Percentiles rank a stretch among this genome's conserved stretches.
Conservation (phyloP, 768 basidiomycete species). For the Lentinus tigrinus region DNA sequence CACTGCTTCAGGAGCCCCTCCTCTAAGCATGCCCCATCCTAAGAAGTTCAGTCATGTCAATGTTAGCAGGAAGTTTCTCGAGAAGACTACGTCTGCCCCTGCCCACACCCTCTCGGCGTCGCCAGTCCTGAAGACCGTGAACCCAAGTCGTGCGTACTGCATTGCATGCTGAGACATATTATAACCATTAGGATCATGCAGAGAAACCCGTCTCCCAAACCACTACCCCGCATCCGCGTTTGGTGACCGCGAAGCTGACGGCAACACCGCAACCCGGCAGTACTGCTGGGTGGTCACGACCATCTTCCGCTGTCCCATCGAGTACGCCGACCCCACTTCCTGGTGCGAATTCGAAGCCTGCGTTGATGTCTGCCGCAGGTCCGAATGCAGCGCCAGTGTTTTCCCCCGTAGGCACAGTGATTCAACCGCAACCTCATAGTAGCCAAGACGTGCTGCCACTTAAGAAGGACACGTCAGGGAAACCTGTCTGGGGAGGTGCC, state of each 20-base stretch:
- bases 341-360: conserved; percentile 40
- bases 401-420: conserved; percentile 61
- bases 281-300: conserved; percentile 75
- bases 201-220: conserved; percentile 59
- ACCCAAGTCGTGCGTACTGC: conserved; percentile 49
- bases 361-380: conserved; percentile 29
- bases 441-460: conserved; percentile 31
- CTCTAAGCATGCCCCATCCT: conserved; percentile 45
- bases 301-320: conserved; percentile 70
- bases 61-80: conserved; percentile 95
- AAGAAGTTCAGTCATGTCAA: conserved; percentile 90
- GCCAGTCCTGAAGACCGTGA: conserved; percentile 48
- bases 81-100: conserved; percentile 70
- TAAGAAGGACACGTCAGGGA: conserved; percentile 33
- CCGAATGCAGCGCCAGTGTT: conserved; percentile 44
- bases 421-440: conserved; percentile 61
- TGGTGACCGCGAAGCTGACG: conserved; percentile 87
- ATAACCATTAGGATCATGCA: conserved; percentile 25
- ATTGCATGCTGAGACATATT: neutral
- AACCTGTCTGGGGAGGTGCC: conserved; percentile 74
- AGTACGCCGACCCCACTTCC: conserved; percentile 45
- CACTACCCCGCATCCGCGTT: conserved; percentile 66
- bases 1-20: conserved; percentile 10
- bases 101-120: conserved; percentile 43
- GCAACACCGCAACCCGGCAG: conserved; percentile 58